Evolutionary conservation across 306 rosid species (phyloP), one percentile per base, ranked within the genome.

Genomic region (Calophaca sinica): DNA sequence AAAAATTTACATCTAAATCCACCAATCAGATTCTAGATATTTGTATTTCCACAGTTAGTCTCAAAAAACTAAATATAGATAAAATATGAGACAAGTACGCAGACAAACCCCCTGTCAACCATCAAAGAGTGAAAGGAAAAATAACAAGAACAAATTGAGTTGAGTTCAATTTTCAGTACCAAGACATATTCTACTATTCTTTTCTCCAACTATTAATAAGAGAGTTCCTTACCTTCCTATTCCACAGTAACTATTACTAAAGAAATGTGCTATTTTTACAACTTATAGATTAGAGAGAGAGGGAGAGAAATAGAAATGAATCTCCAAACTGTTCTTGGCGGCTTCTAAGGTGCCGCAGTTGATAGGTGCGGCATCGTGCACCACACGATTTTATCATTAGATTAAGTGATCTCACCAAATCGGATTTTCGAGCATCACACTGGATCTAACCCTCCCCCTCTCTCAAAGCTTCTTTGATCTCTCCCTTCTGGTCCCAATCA

Each of bases 1-100:
- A n/a, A n/a, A 68, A 42, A 11, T 63, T 73, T 57, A 26, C 38
- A 50, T 48, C 74, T 49, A 80, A 70, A 80, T 49, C 62, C 44
- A 28, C 55, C 29, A 49, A 73, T 49, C 50, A 53, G 12, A 62
- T 76, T 44, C 38, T 35, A 53, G 42, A 52, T 59, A 66, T 72
- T 58, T 51, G 46, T 5, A 53, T 45, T 41, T 79, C 28, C 44
- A 73, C 48, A 79, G 12, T 41, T 45, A 63, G 12, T 41, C 58
- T 53, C 9, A 62, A 62, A 50, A 55, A 82, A 46, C 50, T n/a
- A 59, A 65, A 41, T 51, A 13, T 28, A 59, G 14, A 62, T 38
- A 12, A 74, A 69, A 32, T 63, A 39, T 73, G 45, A 41, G 54
- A 49, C 62, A 67, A 60, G 67, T 54, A 44, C 2, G 26, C 11